These are phyloP conservation scores for Lentinula detonsa DNA, from an alignment of 768 basidiomycete genomes.

Conservation along the genomic window DNA sequence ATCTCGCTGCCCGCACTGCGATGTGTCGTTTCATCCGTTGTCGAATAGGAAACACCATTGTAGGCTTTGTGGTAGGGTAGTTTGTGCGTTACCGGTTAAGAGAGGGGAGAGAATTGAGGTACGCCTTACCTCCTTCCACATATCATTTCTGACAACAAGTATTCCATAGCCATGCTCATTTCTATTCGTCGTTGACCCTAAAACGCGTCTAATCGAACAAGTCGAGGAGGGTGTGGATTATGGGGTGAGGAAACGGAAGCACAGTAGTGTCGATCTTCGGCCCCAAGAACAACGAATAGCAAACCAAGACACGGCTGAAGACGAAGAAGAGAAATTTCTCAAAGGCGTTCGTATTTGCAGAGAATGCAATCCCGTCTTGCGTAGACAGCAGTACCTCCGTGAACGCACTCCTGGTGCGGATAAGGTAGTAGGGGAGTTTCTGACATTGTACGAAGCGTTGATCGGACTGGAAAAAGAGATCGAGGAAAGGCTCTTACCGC, in stretches of 20 bases:
- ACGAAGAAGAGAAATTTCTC: slow-evolving; percentile 75
- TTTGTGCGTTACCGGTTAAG: slow-evolving; percentile 84
- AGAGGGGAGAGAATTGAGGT: slow-evolving; percentile 52
- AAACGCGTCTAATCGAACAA: slow-evolving; percentile 74
- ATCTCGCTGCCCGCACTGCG: slow-evolving; percentile 81
- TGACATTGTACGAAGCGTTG: slow-evolving; percentile 71
- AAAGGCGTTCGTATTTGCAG: slow-evolving; percentile 87
- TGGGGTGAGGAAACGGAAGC: slow-evolving; percentile 53
- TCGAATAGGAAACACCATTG: slow-evolving; percentile 97
- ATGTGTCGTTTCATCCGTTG: slow-evolving; percentile 77
- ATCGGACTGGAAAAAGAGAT: slow-evolving; percentile 80
- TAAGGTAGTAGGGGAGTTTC: slow-evolving; percentile 26
- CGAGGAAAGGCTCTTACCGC: slow-evolving; percentile 69
- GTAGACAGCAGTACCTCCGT: slow-evolving; percentile 74
- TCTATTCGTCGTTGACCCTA: slow-evolving; percentile 80
- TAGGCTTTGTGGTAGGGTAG: slow-evolving; percentile 85
- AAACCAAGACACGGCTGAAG: slow-evolving; percentile 27
- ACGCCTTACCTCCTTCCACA: background rate
- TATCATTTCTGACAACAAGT: background rate
- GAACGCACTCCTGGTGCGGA: slow-evolving; percentile 48
- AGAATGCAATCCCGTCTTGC: slow-evolving; percentile 71
- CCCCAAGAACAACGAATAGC: slow-evolving; percentile 1
- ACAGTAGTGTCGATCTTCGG: slow-evolving; percentile 15
- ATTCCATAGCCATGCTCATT: slow-evolving; percentile 52
- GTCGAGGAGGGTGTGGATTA: slow-evolving; percentile 81